phyloP scores from a whole-genome alignment of 2,329 filamentous ascomycete genomes.

The Akanthomyces uredinophilus region DNA sequence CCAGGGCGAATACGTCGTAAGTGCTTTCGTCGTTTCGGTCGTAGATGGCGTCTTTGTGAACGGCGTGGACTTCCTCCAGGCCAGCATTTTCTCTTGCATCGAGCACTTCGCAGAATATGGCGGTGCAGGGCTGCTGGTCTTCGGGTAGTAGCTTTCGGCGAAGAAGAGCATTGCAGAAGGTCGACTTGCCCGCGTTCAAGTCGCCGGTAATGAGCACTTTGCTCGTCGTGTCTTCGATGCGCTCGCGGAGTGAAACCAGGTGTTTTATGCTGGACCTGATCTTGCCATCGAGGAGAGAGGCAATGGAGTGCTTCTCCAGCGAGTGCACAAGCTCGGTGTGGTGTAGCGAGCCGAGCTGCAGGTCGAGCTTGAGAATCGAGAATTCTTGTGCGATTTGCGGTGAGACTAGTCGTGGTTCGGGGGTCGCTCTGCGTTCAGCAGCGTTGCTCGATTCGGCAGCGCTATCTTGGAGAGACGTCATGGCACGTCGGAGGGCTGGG shows the following conservation, averaged over 20 bases:
- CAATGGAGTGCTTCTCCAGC: constrained; percentile 85
- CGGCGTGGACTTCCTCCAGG: constrained; percentile 90
- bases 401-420: constrained; percentile 79
- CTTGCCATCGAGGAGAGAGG: constrained; percentile 85
- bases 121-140: constrained; percentile 96
- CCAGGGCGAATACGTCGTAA: constrained; percentile 78
- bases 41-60: constrained; percentile 75
- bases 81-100: constrained; percentile 87
- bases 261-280: constrained; percentile 93
- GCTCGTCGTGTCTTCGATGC: constrained; percentile 95
- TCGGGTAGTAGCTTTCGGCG: constrained; percentile 90
- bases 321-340: constrained; percentile 93
- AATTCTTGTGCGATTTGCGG: constrained; percentile 95
- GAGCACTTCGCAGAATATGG: constrained; percentile 95
- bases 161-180: constrained; percentile 95
- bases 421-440: constrained; percentile 54
- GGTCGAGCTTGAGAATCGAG: constrained; percentile 87
- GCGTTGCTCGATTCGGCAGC: constrained; percentile 67
- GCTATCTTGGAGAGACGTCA: constrained; percentile 57
- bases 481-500: constrained; percentile 58
- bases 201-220: constrained; percentile 96
- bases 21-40: constrained; percentile 89
- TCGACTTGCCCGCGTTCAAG: constrained; percentile 95
- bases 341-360: constrained; percentile 81
- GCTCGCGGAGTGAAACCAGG: constrained; percentile 76